Evolutionary conservation across 2,329 filamentous ascomycete species (phyloP), one percentile per base, ranked within the genome.

Genomic region (Cytospora paraplurivora): DNA sequence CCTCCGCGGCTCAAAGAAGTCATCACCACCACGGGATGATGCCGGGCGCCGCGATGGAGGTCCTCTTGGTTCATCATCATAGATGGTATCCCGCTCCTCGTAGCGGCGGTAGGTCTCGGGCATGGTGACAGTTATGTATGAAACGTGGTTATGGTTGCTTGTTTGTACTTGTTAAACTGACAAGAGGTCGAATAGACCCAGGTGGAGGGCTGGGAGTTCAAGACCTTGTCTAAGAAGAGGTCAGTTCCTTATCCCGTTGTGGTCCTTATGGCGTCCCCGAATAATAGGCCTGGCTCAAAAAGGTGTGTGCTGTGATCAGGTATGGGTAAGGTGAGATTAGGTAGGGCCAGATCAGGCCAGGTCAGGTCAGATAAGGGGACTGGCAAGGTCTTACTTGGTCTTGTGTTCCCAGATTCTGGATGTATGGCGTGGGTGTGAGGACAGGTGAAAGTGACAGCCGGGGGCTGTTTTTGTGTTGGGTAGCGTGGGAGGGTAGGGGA

Each of bases 11-110:
- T 67, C 62, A 17, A 63, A 62, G 38, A 38, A 54, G 52, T 56
- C 58, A 59, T 68, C 68, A 58, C 69, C 67, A 1, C 55, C 62
- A 21, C 54, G 62, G 15, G 62, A 54, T 19, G 62, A 59, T 19
- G 62, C 58, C 13, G 62, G 62, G 8, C 64, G 58, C 12, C 64
- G 51, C 21, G 58, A 51, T 13, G 64, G 56, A 21, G 64, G 64
- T 3, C 37, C 61, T 49, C 64, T 63, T 53, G 61, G 61, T 12
- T 66, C 64, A 50, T 70, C 69, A 41, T 76, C 76, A 72, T 78
- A 69, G 68, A 78, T 79, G 63, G 74, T 76, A 62, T 82, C 80
- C 67, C 77, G 76, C 65, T 83, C 81, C 66, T 81, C 79, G 63
- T 80, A 76, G 62, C 73, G 67, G 65, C 68, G 68, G 68, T 68